Evolutionary conservation across 2,329 filamentous ascomycete genomes (phyloP), one percentile per base, ranked within the genome.

Genomic region (Stagonosporopsis rhizophila): DNA sequence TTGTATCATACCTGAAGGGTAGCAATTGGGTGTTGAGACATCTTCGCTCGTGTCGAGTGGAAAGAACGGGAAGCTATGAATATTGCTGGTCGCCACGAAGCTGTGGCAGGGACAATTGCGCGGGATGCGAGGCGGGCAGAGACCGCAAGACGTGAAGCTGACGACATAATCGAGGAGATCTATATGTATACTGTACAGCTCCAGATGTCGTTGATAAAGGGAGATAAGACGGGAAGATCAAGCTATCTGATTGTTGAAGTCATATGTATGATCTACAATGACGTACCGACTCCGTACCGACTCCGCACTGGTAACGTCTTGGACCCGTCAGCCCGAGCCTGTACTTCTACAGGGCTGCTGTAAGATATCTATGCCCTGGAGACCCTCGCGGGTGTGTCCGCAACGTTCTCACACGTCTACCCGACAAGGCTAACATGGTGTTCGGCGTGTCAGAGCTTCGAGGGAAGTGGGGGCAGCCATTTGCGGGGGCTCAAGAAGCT

Each of bases 1-100:
- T 34, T 4, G n/a, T 7, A n/a, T 8, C 2, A 27, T 62, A 77
- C 75, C 58, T 76, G 72, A 14, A 77, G 58, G 20, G 74, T 77
- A n/a, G 68, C 73, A 62, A 77, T 77, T 25, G 75, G 76, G 46
- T 72, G 69, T 56, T 67, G 65, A 27, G 75, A 67, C 75, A 76
- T 77, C 6, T 62, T 71, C 50, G 19, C 17, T 22, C 64, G 57
- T 1, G 68, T 64, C 7, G 64, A 61, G 35, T 70, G 70, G 53
- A 74, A 73, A 51, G 45, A 63, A 20, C 68, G 66, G 27, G 60
- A 60, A 39, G 66, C 62, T 60, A 64, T 61, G 39, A 64, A 61
- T n/a, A 58, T 51, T 59, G 60, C 45, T 35, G 64, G 68, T 40
- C 53, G 56, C 39, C 66, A 56, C 23, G 58, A 51, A 17, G 61